These are phyloP conservation scores for Cicer bijugum DNA, from an alignment of 306 rosid species.

Conservation along the genomic window DNA sequence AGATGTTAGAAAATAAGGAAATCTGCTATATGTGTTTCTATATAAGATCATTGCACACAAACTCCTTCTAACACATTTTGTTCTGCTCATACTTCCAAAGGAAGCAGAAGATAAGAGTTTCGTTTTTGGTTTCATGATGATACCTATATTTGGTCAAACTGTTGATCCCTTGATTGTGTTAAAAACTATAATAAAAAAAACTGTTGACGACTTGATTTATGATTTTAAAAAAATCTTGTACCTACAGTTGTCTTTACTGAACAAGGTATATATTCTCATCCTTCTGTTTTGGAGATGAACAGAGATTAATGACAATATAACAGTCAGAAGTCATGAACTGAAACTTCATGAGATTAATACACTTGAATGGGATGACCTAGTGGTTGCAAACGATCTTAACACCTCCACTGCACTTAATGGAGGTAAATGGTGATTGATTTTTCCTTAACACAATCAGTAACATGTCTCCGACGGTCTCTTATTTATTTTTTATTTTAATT, in stretches of 20 bases:
- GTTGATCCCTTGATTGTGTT: slow-evolving; percentile 21
- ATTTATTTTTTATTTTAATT: slow-evolving; percentile 43
- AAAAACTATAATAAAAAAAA: not conserved
- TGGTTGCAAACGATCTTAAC: slow-evolving; percentile 58
- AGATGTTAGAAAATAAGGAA: slow-evolving; percentile 31
- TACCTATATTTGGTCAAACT: slow-evolving; percentile 12
- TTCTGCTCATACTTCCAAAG: slow-evolving; percentile 24
- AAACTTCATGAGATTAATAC: slow-evolving; percentile 91
- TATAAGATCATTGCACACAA: slow-evolving; percentile 19
- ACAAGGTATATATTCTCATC: slow-evolving; percentile 40
- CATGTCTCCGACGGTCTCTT: slow-evolving; percentile 38
- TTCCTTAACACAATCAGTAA: slow-evolving; percentile 36
- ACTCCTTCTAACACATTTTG: slow-evolving; percentile 21
- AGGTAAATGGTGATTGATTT: slow-evolving; percentile 69
- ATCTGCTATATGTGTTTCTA: slow-evolving; percentile 1
- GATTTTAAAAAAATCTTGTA: not conserved
- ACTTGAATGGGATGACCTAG: slow-evolving; percentile 98
- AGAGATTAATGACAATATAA: slow-evolving; percentile 54
- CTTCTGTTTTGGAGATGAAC: slow-evolving; percentile 48
- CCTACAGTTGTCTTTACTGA: slow-evolving; percentile 37
- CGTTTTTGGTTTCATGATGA: slow-evolving; percentile 18
- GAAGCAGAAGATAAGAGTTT: slow-evolving; percentile 32
- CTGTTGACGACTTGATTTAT: slow-evolving; percentile 2
- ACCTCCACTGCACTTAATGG: slow-evolving; percentile 48
- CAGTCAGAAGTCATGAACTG: slow-evolving; percentile 60